These are phyloP conservation scores for Fusarium xylarioides DNA, from an alignment of 2,329 filamentous ascomycete genomes.

Conservation along the genomic window DNA sequence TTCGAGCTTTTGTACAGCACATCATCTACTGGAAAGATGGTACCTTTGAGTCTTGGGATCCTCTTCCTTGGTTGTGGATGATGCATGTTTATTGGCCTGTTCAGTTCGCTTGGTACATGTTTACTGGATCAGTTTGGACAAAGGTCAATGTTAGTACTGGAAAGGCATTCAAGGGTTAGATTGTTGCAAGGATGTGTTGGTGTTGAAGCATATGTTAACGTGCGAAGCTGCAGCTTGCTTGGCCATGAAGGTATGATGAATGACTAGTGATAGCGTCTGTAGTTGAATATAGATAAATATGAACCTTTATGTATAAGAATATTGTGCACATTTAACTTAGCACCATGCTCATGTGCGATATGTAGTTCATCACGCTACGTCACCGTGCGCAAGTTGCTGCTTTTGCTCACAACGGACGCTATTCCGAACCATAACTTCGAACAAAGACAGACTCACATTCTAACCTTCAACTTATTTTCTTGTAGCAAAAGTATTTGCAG, in stretches of 20 bases:
- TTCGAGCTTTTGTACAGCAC: slow-evolving; percentile 47
- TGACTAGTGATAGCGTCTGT: no score
- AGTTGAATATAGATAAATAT: neutral
- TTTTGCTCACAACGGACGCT: rapidly evolving
- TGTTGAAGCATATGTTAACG: neutral
- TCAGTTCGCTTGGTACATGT: slow-evolving; percentile 57
- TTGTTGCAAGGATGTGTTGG: neutral
- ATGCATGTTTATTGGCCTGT: slow-evolving; percentile 66
- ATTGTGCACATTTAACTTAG: rapidly evolving
- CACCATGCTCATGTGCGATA: rapidly evolving
- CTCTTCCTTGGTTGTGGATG: slow-evolving; percentile 64
- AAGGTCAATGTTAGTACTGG: slow-evolving; percentile 73
- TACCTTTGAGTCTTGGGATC: slow-evolving; percentile 63
- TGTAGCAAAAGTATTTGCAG: rapidly evolving
- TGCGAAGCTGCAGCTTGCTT: neutral
- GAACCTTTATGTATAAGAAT: neutral
- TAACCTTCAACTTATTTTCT: rapidly evolving
- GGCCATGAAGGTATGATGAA: neutral
- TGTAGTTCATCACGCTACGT: neutral
- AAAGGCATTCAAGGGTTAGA: slow-evolving; percentile 43
- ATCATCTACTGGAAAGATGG: slow-evolving; percentile 63
- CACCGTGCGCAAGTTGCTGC: neutral
- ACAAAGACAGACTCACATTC: rapidly evolving
- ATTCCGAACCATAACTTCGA: neutral
- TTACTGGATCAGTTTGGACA: slow-evolving; percentile 63